Percentiles rank a stretch among this genome's conserved stretches.
phyloP scores from a whole-genome alignment of 2,329 filamentous ascomycete genomes.

The Pseudodiploospora longispora region DNA sequence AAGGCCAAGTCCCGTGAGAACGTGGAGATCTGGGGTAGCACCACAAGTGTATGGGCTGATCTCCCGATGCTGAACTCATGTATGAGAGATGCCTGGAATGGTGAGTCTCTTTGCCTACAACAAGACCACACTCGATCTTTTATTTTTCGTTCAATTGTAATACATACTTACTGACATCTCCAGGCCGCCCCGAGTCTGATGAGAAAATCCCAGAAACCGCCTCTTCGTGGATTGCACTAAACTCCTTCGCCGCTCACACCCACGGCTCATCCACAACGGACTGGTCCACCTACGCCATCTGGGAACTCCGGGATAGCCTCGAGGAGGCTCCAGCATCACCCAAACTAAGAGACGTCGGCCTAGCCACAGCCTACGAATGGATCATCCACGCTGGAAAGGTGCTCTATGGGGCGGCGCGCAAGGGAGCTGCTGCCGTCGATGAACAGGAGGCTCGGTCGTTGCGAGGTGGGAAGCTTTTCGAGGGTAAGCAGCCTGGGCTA shows the following conservation, averaged over 20 bases:
- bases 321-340: constrained; percentile 16
- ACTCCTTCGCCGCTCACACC: constrained; percentile 25
- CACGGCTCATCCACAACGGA: constrained; percentile 13
- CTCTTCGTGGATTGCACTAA: constrained; percentile 21
- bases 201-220: too few species aligned
- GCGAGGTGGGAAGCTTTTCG: constrained; percentile 14
- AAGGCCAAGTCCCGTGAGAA: constrained; percentile 13
- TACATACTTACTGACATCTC: too few species aligned
- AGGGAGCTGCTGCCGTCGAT: constrained; percentile 9
- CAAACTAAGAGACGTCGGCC: constrained; percentile 12
- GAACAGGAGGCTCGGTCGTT: constrained; percentile 13
- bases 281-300: constrained; percentile 21
- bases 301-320: constrained; percentile 22
- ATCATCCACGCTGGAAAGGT: constrained; percentile 20
- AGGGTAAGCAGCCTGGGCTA: constrained; percentile 14
- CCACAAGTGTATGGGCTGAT: constrained; percentile 19
- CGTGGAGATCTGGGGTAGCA: constrained; percentile 20
- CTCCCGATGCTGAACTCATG: constrained; percentile 22
- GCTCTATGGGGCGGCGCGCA: constrained; percentile 13
- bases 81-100: constrained; percentile 22
- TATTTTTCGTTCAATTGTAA: too few species aligned
- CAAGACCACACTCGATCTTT: too few species aligned
- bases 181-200: too few species aligned
- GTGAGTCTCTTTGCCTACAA: constrained; percentile 12
- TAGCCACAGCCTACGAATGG: constrained; percentile 21